Percentiles rank a stretch among this genome's conserved stretches.
phyloP scores from a whole-genome alignment of 2,329 filamentous ascomycete genomes.

The Calonectria honghensis region DNA sequence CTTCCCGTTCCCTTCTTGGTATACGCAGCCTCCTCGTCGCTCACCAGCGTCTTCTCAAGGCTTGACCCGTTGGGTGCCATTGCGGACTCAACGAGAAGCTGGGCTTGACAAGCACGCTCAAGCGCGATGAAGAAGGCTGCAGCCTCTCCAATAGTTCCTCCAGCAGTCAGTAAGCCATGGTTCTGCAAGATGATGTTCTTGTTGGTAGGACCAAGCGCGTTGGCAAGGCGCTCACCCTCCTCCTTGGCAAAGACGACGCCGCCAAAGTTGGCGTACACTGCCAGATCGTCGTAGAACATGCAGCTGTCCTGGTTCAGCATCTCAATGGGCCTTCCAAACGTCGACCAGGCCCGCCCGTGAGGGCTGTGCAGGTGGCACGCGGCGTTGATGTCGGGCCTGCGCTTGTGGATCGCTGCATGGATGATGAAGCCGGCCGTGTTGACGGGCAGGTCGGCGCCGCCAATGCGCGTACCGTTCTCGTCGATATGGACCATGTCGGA shows the following conservation, averaged over 20 bases:
- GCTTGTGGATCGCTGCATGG: slow-evolving; percentile 79
- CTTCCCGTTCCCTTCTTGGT: slow-evolving; percentile 52
- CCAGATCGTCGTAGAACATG: slow-evolving; percentile 77
- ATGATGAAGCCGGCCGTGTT: slow-evolving; percentile 83
- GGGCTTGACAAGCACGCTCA: slow-evolving; percentile 80
- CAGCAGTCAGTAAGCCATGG: slow-evolving; percentile 81
- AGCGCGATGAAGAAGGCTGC: slow-evolving; percentile 80
- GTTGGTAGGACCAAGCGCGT: slow-evolving; percentile 73
- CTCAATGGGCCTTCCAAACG: slow-evolving; percentile 77
- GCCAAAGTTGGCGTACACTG: slow-evolving; percentile 75
- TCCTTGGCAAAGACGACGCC: slow-evolving; percentile 73
- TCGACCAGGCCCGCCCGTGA: slow-evolving; percentile 79
- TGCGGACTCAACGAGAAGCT: slow-evolving; percentile 80
- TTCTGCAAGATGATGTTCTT: slow-evolving; percentile 80
- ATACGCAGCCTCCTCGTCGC: slow-evolving; percentile 64
- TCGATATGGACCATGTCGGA: slow-evolving; percentile 81
- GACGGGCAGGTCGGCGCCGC: slow-evolving; percentile 75
- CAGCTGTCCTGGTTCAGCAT: slow-evolving; percentile 81
- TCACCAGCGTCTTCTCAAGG: slow-evolving; percentile 60
- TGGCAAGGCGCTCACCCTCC: slow-evolving; percentile 78
- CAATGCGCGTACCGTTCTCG: slow-evolving; percentile 74
- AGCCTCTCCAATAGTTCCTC: slow-evolving; percentile 81
- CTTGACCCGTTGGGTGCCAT: slow-evolving; percentile 52
- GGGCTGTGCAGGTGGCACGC: slow-evolving; percentile 80
- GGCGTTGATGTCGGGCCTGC: slow-evolving; percentile 77